Base-by-base conservation (phyloP, 2,329 filamentous ascomycete species). In the Xylaria sp. region DNA sequence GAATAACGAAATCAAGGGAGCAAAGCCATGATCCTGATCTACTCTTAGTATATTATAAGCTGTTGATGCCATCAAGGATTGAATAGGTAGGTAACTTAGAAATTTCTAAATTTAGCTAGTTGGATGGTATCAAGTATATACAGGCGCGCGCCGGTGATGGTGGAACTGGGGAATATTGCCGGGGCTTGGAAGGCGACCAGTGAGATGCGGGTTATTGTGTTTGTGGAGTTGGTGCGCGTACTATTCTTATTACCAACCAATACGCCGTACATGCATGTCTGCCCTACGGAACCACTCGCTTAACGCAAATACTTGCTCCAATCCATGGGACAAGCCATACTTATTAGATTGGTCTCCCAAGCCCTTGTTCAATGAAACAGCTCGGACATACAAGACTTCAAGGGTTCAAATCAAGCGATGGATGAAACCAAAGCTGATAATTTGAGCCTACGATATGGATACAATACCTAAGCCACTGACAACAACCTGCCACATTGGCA, bases 261-360 rank as follows among this genome's bases (percentile, higher is more conserved):
- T 20, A 15, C 9, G 17, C 42, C 17, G 7, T 22, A 45, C 17
- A 45, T 45, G 17, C 17, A n/a, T 15, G 17, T 45, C 9, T 45
- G 42, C 42, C 17, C 15, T 22, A 9, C 42, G 42, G 42, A 7
- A 20, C 17, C 17, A 45, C 20, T 45, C 42, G 17, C 42, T 45
- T 45, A 45, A 45, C 5, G 42, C 3, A 15, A 38, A 38, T 13
- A 38, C 36, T 38, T 38, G 10, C 36, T 15, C 36, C 13, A 38
- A 49, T 20, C 44, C 56, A 61, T 58, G 1, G 67, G 63, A 62
- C n/a, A 61, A 45, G 25, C 25, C 51, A n/a, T 2, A 15, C 17
- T n/a, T n/a, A n/a, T n/a, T n/a, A n/a, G n/a, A 38, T 38, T 13
- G 4, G 17, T 17, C 15, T 42, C n/a, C 17, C 15, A 42, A 4